phyloP scores from a whole-genome alignment of 805 yeast genomes.

The Schizosaccharomyces lindneri region DNA sequence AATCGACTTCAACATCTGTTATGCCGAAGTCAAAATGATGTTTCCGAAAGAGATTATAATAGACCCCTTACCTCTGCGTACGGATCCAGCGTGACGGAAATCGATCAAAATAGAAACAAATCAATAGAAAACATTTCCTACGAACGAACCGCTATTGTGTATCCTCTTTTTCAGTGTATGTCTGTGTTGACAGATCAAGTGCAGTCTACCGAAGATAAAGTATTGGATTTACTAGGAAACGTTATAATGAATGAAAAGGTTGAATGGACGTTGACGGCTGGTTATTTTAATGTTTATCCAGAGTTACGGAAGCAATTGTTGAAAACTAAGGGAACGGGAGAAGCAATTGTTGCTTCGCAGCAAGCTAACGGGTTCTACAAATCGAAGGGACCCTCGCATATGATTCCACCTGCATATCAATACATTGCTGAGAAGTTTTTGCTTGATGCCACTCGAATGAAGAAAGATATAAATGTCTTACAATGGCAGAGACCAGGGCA shows the following conservation, averaged over 20 bases:
- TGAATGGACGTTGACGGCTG: conserved; percentile 80
- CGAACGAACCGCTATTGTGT: conserved; percentile 22
- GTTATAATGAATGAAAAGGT: conserved; percentile 16
- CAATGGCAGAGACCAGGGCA: conserved; percentile 76
- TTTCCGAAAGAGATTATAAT: neutral
- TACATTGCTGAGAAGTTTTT: conserved; percentile 48
- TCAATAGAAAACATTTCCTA: neutral
- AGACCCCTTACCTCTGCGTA: neutral
- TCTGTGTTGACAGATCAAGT: conserved; percentile 42
- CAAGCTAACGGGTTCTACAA: conserved; percentile 73
- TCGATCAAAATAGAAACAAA: neutral
- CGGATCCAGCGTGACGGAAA: neutral
- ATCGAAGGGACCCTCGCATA: conserved; percentile 56
- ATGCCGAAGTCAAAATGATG: neutral
- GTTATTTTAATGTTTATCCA: conserved; percentile 80
- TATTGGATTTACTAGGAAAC: conserved; percentile 27
- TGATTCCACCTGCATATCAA: conserved; percentile 68
- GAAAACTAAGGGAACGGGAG: conserved; percentile 32
- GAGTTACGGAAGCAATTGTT: conserved; percentile 36
- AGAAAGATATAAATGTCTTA: conserved; percentile 23
- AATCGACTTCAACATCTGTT: neutral
- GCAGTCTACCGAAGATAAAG: conserved; percentile 58
- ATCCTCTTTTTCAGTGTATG: conserved; percentile 76
- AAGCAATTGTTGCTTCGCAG: conserved; percentile 71
- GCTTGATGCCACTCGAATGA: conserved; percentile 21